These are phyloP conservation scores for Oryza nivara DNA, from an alignment of 176 grass and related monocot species.

Conservation along the genomic window DNA sequence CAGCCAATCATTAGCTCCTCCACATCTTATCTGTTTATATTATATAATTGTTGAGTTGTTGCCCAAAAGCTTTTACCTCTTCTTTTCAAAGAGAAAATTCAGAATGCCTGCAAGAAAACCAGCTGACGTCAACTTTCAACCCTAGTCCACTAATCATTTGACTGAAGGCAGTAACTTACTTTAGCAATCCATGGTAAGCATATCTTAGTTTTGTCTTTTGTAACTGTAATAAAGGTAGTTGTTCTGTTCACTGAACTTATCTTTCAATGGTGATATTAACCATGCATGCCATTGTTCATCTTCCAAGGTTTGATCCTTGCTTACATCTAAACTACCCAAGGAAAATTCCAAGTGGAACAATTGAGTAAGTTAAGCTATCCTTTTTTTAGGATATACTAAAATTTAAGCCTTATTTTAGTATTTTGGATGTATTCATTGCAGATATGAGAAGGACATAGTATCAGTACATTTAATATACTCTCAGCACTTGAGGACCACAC, in stretches of 20 bases:
- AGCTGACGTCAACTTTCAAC: conserved; percentile 41
- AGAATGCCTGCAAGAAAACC: conserved; percentile 34
- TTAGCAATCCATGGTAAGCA: neutral
- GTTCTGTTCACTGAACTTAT: neutral
- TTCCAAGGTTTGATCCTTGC: conserved; percentile 17
- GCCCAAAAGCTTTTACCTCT: conserved; percentile 31
- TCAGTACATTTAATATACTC: conserved; percentile 24
- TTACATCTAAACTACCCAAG: conserved; percentile 1
- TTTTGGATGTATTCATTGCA: conserved; percentile 18
- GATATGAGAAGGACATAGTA: conserved; percentile 10
- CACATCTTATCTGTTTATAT: conserved; percentile 52
- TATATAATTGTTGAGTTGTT: conserved; percentile 38
- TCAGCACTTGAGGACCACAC: conserved; percentile 39
- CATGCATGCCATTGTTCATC: conserved; percentile 21
- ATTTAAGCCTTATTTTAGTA: neutral
- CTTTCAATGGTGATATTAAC: conserved; percentile 17
- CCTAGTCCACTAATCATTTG: conserved; percentile 18
- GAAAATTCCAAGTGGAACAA: conserved; percentile 32
- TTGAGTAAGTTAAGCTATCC: conserved; percentile 7
- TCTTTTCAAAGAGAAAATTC: neutral
- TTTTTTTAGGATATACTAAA: conserved; percentile 2
- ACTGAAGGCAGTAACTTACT: conserved; percentile 5
- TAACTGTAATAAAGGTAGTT: conserved; percentile 12
- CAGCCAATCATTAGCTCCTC: conserved; percentile 43
- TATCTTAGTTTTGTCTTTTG: conserved; percentile 27